A percentile compares a stretch with the other conserved stretches of the same genome.
phyloP scores from a whole-genome alignment of 768 basidiomycete genomes.

The Xerocomus spinulosus region DNA sequence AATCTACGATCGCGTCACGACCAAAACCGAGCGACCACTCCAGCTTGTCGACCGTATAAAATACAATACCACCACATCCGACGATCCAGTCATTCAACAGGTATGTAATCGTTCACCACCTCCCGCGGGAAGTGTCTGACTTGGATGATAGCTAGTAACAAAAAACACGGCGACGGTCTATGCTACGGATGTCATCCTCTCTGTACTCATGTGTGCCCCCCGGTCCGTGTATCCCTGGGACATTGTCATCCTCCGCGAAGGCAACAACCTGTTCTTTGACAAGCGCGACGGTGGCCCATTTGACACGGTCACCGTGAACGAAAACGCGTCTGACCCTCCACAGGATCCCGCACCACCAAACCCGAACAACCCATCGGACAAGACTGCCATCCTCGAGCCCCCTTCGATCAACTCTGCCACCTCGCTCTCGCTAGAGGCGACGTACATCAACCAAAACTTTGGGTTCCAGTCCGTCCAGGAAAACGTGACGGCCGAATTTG shows the following conservation, averaged over 20 bases:
- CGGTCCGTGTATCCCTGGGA: conserved; percentile 99
- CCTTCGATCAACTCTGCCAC: conserved; percentile 91
- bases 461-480: conserved; percentile 92
- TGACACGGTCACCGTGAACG: conserved; percentile 96
- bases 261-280: conserved; percentile 91
- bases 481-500: conserved; percentile 63
- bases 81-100: conserved; percentile 95
- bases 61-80: conserved; percentile 96
- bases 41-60: conserved; percentile 92
- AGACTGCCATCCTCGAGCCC: conserved; percentile 54
- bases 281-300: conserved; percentile 97
- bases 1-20: conserved; percentile 90
- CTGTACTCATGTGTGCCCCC: conserved; percentile 93
- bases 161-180: conserved; percentile 84
- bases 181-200: conserved; percentile 92
- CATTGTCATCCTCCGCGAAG: conserved; percentile 91
- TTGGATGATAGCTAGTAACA: conserved; percentile 58
- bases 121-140: conserved; percentile 3
- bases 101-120: conserved; percentile 36
- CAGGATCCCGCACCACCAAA: conserved; percentile 77
- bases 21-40: conserved; percentile 86
- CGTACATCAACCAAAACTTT: conserved; percentile 99
- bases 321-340: conserved; percentile 94
- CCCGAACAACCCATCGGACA: conserved; percentile 72
- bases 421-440: conserved; percentile 92